Evolutionary conservation across 1,284 basidiomycete genomes (phyloP).

Genomic region (Rhodotorula sp.): DNA sequence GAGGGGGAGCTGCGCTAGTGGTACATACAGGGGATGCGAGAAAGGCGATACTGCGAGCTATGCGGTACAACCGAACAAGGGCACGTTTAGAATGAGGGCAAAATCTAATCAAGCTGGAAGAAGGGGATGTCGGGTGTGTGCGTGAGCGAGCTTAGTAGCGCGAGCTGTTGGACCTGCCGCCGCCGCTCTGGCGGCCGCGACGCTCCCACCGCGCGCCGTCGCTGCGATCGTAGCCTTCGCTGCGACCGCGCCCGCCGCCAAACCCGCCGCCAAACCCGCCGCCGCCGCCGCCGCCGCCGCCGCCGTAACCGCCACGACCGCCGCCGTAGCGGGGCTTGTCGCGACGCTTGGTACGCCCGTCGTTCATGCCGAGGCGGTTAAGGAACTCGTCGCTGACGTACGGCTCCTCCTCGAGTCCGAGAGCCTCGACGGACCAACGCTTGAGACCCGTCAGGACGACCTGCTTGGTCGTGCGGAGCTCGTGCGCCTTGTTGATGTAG

Average conservation of each 20-base stretch:
- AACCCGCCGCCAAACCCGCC: neutral
- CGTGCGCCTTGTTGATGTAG: conserved; percentile 62
- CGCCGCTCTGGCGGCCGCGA: neutral
- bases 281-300: neutral
- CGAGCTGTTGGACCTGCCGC: neutral
- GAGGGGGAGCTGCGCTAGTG: no score
- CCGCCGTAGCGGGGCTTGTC: neutral
- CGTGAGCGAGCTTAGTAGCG: neutral
- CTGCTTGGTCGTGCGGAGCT: conserved; percentile 58
- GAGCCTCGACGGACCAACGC: conserved; percentile 64
- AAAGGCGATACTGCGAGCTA: no score
- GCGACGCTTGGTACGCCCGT: conserved; percentile 32
- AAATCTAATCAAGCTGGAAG: neutral
- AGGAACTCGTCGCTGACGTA: conserved; percentile 59
- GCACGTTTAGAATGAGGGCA: neutral
- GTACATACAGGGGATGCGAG: no score
- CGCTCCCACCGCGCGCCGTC: neutral
- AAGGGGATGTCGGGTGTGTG: neutral
- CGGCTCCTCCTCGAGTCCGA: conserved; percentile 59
- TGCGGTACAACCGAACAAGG: neutral
- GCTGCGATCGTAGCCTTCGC: neutral
- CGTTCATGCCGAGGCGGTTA: conserved; percentile 50
- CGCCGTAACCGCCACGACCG: neutral
- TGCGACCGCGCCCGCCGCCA: neutral
- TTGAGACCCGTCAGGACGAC: conserved; percentile 66